Percentiles rank a stretch among this genome's conserved stretches.
phyloP scores from a whole-genome alignment of 805 yeast species.

The Saccharomycopsis sp. region DNA sequence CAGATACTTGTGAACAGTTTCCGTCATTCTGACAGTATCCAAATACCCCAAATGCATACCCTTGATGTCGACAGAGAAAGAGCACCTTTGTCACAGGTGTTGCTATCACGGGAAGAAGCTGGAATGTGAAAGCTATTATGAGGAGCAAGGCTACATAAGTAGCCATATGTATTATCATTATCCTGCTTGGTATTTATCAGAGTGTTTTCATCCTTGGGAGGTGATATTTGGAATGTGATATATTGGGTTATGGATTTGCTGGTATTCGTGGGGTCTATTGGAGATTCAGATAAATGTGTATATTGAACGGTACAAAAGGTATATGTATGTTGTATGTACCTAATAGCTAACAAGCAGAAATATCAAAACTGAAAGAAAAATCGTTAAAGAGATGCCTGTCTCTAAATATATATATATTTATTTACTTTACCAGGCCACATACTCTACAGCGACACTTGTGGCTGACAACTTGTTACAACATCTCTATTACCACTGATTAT shows the following conservation, averaged over 20 bases:
- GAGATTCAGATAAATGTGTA: too few relatives aligned
- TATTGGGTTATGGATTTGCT: too few relatives aligned
- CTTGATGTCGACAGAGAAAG: neutral
- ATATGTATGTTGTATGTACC: too few relatives aligned
- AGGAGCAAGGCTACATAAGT: neutral
- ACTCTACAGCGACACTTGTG: neutral
- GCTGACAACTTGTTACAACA: neutral
- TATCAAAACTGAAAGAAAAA: too few relatives aligned
- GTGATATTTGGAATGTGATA: neutral
- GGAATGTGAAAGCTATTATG: conserved; percentile 1
- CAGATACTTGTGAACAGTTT: neutral
- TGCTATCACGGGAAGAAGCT: neutral
- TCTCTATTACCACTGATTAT: neutral
- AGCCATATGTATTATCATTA: neutral
- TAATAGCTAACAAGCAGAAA: too few relatives aligned
- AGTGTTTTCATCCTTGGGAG: neutral
- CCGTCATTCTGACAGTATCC: neutral
- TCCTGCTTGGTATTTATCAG: neutral
- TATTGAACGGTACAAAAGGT: too few relatives aligned
- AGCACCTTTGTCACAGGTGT: neutral
- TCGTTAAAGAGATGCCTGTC: neutral
- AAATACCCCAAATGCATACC: neutral
- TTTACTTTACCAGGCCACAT: too few relatives aligned
- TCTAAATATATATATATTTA: neutral
- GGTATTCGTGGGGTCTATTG: too few relatives aligned